These are phyloP conservation scores for Inga laurina DNA, from an alignment of 306 rosid genomes.

Conservation along the genomic window DNA sequence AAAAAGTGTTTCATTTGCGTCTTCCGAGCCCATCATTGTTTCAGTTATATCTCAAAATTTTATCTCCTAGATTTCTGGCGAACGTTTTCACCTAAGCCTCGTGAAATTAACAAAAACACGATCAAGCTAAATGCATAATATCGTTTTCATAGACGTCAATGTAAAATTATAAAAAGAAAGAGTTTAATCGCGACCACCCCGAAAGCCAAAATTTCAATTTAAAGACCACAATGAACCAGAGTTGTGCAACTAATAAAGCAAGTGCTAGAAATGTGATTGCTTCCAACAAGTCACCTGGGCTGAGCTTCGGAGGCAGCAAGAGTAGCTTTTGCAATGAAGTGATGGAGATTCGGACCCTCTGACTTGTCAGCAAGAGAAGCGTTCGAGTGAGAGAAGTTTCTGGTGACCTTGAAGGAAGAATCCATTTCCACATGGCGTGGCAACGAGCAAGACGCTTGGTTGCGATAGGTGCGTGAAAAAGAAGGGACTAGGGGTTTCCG, in stretches of 20 bases:
- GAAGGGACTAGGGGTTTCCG: conserved; percentile 26
- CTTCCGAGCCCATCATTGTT: neutral
- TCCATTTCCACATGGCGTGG: conserved; percentile 22
- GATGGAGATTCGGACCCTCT: conserved; percentile 45
- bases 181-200: neutral
- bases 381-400: conserved; percentile 47
- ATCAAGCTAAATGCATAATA: neutral
- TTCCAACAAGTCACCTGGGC: conserved; percentile 48
- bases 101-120: neutral
- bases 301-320: conserved; percentile 55
- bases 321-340: conserved; percentile 57
- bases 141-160: neutral
- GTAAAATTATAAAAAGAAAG: neutral
- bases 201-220: neutral
- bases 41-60: neutral
- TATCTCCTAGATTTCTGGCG: neutral
- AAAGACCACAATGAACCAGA: neutral
- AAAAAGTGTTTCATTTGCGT: conserved; percentile 10
- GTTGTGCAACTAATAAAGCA: neutral
- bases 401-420: conserved; percentile 24
- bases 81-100: neutral
- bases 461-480: conserved; percentile 25
- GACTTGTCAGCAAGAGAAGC: conserved; percentile 27
- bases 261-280: neutral
- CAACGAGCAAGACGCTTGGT: conserved; percentile 15